A percentile compares a stretch with the other conserved stretches of the same genome.
Conservation (phyloP, 495 filamentous ascomycete species). For the Talaromyces nanjingensis region DNA sequence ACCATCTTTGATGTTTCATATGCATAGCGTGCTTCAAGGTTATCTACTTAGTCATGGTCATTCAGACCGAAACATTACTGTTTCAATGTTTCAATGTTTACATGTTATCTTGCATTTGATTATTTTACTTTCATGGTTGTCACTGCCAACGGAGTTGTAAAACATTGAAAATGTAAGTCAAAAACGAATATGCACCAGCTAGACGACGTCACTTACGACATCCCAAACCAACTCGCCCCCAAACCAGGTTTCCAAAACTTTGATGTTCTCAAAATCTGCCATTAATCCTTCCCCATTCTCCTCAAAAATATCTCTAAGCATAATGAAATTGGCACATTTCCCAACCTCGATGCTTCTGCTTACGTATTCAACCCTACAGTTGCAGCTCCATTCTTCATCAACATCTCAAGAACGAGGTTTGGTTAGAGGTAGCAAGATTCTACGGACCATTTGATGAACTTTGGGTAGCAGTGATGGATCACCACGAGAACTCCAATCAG, state of each 20-base stretch:
- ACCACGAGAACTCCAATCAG: too few relatives aligned
- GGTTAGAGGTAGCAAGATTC: too few relatives aligned
- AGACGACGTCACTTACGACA: not conserved
- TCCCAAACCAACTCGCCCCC: slow-evolving; percentile 1
- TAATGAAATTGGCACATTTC: not conserved
- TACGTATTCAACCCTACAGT: not conserved
- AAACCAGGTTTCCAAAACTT: too few relatives aligned
- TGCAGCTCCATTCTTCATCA: slow-evolving; percentile 1
- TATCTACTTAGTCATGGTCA: not conserved
- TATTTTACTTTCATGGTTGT: not conserved
- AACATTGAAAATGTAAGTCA: not conserved
- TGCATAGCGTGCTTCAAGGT: slow-evolving; percentile 3
- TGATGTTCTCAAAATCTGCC: too few relatives aligned
- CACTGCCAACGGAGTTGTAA: not conserved
- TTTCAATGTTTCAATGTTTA: not conserved
- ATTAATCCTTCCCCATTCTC: not conserved
- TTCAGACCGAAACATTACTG: not conserved
- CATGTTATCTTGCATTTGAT: not conserved
- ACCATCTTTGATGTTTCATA: slow-evolving; percentile 3
- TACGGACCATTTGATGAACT: too few relatives aligned
- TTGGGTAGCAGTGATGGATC: too few relatives aligned
- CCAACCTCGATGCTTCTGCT: not conserved
- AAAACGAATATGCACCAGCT: not conserved
- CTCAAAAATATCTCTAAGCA: not conserved
- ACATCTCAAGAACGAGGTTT: not conserved